phyloP scores from a whole-genome alignment of 139 green algal genomes.

The Chlamydomonas sp. region DNA sequence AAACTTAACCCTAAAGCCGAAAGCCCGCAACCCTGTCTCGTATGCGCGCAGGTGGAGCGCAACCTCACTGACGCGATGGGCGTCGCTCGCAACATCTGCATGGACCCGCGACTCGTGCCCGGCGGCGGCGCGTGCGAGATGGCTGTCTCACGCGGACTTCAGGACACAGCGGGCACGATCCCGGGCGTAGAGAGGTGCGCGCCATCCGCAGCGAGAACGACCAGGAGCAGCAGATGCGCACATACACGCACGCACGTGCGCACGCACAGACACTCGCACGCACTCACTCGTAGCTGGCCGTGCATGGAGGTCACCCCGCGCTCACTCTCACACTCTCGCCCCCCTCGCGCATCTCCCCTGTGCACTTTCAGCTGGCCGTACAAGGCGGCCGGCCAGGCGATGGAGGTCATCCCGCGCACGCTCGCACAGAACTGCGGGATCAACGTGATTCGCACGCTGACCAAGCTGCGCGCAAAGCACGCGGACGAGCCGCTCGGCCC shows the following conservation, averaged over 20 bases:
- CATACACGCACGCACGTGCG: constrained; percentile 84
- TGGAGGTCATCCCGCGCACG: constrained; percentile 97
- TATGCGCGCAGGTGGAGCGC: constrained; percentile 66
- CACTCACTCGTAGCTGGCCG: too few species aligned
- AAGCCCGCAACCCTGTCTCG: not conserved
- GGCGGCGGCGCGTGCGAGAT: constrained; percentile 97
- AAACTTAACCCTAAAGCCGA: too few species aligned
- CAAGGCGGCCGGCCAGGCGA: constrained; percentile 64
- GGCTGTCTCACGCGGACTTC: constrained; percentile 62
- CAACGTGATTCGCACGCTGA: constrained; percentile 98
- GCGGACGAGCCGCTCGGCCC: constrained; percentile 26
- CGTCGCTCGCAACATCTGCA: constrained; percentile 90
- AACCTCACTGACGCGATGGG: constrained; percentile 96
- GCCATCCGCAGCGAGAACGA: constrained; percentile 67
- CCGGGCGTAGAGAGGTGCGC: constrained; percentile 21
- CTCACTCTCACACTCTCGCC: not conserved
- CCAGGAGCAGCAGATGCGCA: constrained; percentile 92
- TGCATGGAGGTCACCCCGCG: not conserved
- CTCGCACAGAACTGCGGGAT: constrained; percentile 96
- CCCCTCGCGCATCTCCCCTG: too few species aligned
- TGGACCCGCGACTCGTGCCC: constrained; percentile 87
- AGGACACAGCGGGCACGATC: constrained; percentile 10
- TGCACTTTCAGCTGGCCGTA: constrained; percentile 60
- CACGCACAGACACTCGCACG: too few species aligned
- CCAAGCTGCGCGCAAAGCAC: constrained; percentile 86